Base-by-base conservation (phyloP, 1,284 basidiomycete genomes). In the Baeospora myosura region DNA sequence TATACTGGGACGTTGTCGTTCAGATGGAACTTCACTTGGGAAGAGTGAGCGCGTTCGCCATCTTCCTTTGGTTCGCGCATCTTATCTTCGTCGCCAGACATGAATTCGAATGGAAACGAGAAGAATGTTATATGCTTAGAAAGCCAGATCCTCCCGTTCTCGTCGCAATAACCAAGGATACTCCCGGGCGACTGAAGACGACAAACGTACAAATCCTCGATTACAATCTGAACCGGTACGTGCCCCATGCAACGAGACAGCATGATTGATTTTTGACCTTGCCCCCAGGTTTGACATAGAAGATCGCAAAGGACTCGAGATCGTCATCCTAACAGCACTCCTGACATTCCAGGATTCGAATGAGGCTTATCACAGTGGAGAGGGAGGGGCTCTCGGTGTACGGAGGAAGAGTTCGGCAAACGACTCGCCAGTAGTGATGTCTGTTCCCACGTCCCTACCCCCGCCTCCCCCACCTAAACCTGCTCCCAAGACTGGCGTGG, bases 81-180 rank as follows among this genome's bases (percentile, higher is more conserved):
- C 5, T 24, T 20, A 32, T 30, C 18, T 25, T 14, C 23, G 14
- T 25, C 24, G 25, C n/a, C 51, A 88, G 85, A 28, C 80, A 88
- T 47, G 77, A 82, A 42, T 87, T 86, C 49, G 86, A 89, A 55
- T 89, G 86, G 86, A 84, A 78, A 55, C 72, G 81, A 32, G 83
- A 88, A 56, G 81, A 84, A 51, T 88, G 85, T 57, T 88, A 72
- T 58, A 77, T 90, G 55, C 61, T 91, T 32, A 77, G 88, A 32
- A 88, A 88, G 55, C 86, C 88, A 3, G 88, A 92, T 51, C 88
- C 88, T 3, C 81, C 83, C 7, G 85, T 92, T 1, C 72, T 89
- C 2, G 80, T 89, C 8, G 87, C 86, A 0, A 69, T 86, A 21
- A 87, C 83, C 11, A 88, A 83, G 55, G 83, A 87, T 40, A 74